Conservation (phyloP, 2,329 filamentous ascomycete species). For the Nannizziopsis barbatae region DNA sequence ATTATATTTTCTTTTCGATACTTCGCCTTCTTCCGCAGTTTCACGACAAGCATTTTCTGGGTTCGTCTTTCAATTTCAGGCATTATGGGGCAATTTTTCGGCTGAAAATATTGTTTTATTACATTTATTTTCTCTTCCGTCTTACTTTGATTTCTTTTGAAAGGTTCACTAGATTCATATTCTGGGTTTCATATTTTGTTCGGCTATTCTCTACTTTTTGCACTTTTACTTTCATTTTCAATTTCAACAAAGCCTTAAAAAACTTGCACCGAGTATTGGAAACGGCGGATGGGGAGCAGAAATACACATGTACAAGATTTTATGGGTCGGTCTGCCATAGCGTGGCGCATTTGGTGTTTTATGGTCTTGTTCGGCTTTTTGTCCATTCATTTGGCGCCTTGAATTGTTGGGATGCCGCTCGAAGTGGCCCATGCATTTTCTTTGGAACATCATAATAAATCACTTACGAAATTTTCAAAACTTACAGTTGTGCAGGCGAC, state of each 20-base stretch:
- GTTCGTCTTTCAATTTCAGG: neutral
- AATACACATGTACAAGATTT: conserved; percentile 9
- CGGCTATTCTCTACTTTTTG: neutral
- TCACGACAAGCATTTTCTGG: neutral
- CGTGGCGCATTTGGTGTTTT: conserved; percentile 10
- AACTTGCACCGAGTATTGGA: neutral
- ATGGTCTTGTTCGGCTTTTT: conserved; percentile 1
- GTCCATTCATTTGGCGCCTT: conserved; percentile 3
- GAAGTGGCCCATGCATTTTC: conserved; percentile 1
- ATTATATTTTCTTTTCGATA: neutral
- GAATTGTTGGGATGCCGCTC: neutral
- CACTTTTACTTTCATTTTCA: neutral
- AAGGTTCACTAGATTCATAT: neutral
- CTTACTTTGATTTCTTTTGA: conserved; percentile 3
- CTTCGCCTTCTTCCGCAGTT: neutral
- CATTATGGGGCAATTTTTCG: conserved; percentile 6
- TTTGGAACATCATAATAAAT: neutral
- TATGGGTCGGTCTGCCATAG: conserved; percentile 6
- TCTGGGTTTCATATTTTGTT: neutral
- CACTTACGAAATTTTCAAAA: no score
- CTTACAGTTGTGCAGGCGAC: no score
- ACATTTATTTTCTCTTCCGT: neutral
- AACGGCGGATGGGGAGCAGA: neutral
- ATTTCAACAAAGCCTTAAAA: neutral
- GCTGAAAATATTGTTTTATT: conserved; percentile 8